Evolutionary conservation across 2,329 filamentous ascomycete genomes (phyloP).

Genomic region (Aspergillus neotritici): DNA sequence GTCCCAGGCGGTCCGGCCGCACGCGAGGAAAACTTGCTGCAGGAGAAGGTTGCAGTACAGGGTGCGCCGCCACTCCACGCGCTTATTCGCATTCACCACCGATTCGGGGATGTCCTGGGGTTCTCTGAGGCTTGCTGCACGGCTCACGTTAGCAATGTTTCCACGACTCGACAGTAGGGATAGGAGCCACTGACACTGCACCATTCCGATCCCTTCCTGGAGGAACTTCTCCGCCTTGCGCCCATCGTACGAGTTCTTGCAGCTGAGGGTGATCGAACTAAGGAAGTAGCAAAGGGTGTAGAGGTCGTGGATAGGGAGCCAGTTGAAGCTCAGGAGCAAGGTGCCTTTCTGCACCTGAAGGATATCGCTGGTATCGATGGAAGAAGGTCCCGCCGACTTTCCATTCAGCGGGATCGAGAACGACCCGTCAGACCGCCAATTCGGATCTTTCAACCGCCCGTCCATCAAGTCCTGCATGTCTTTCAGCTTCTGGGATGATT

Average conservation of each 20-base stretch:
- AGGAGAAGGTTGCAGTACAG: conserved; percentile 65
- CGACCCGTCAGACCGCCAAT: conserved; percentile 44
- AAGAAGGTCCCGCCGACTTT: conserved; percentile 34
- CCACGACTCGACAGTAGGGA: conserved; percentile 10
- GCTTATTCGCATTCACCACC: conserved; percentile 53
- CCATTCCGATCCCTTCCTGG: conserved; percentile 51
- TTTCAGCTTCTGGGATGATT: conserved; percentile 50
- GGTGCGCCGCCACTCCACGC: conserved; percentile 59
- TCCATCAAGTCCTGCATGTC: conserved; percentile 53
- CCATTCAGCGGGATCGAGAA: conserved; percentile 45
- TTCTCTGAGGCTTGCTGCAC: conserved; percentile 30
- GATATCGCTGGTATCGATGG: conserved; percentile 38
- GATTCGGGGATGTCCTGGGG: conserved; percentile 46
- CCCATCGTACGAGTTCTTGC: conserved; percentile 51
- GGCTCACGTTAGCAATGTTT: conserved; percentile 10
- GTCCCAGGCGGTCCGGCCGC: conserved; percentile 65
- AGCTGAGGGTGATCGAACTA: conserved; percentile 50
- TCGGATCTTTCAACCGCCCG: conserved; percentile 39
- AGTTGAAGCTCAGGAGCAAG: conserved; percentile 50
- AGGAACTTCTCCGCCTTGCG: conserved; percentile 53
- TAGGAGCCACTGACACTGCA: conserved; percentile 35
- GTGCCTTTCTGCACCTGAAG: conserved; percentile 40
- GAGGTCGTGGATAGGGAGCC: conserved; percentile 56
- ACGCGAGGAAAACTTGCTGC: conserved; percentile 64
- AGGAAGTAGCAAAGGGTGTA: conserved; percentile 57